These are phyloP conservation scores for Trichoderma guizhouense DNA, from an alignment of 2,329 filamentous ascomycete genomes.

Conservation along the genomic window DNA sequence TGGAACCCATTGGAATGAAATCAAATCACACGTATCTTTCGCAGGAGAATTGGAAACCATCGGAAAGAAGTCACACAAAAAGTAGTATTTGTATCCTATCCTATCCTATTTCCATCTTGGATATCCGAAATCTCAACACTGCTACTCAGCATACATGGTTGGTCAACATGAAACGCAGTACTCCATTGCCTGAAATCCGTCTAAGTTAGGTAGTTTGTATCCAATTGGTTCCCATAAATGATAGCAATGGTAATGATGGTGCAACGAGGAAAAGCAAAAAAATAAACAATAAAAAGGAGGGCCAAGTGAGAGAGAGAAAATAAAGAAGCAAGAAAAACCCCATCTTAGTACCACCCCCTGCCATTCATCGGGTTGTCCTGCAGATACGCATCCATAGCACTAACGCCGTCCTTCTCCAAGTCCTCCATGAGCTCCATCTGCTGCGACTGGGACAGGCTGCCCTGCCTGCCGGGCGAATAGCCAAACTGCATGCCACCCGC, in stretches of 20 bases:
- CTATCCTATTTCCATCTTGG: background rate
- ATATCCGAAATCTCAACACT: background rate
- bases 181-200: constrained; percentile 3
- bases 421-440: constrained; percentile 79
- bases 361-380: constrained; percentile 37
- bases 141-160: background rate
- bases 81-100: background rate
- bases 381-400: constrained; percentile 59
- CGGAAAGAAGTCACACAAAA: background rate
- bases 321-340: too few relatives aligned
- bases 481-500: constrained; percentile 27
- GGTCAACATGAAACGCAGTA: constrained; percentile 4
- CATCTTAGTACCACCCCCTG: constrained; percentile 32
- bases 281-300: too few relatives aligned
- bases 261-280: background rate
- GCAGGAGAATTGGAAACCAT: too few relatives aligned
- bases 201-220: constrained; percentile 15
- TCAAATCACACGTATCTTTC: background rate
- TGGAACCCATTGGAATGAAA: too few relatives aligned
- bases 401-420: constrained; percentile 66
- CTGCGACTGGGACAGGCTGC: constrained; percentile 73
- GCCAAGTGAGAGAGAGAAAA: background rate
- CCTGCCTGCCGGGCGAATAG: constrained; percentile 53
- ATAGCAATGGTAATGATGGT: background rate
- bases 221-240: background rate